These are phyloP conservation scores for Cotoneaster glaucophyllus DNA, from an alignment of 306 rosid genomes.

Conservation along the genomic window DNA sequence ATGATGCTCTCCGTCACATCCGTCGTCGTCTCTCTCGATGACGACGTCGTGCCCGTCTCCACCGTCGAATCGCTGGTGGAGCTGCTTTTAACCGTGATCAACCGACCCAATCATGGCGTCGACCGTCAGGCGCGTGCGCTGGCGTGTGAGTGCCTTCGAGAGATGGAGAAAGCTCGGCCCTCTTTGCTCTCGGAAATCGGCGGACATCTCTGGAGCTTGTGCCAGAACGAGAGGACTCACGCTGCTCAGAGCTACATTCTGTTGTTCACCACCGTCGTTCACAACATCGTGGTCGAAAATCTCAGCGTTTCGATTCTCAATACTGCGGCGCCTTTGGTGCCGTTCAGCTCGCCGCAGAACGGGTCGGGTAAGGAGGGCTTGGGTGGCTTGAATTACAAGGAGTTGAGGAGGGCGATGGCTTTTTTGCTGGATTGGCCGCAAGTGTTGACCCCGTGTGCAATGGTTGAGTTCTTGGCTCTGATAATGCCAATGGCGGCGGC, in stretches of 20 bases:
- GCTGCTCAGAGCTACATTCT: conserved; percentile 72
- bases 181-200: conserved; percentile 69
- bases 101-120: conserved; percentile 71
- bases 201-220: conserved; percentile 80
- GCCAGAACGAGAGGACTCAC: conserved; percentile 92
- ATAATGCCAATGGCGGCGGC: conserved; percentile 63
- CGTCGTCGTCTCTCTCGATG: conserved; percentile 44
- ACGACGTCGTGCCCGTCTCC: conserved; percentile 12
- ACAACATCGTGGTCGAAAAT: conserved; percentile 42
- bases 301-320: conserved; percentile 55
- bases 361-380: conserved; percentile 18
- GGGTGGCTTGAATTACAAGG: conserved; percentile 57
- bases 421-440: conserved; percentile 89
- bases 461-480: conserved; percentile 75
- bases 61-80: conserved; percentile 50
- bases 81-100: conserved; percentile 50
- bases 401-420: conserved; percentile 73
- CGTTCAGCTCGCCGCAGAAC: conserved; percentile 56
- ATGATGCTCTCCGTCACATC: conserved; percentile 73
- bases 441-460: conserved; percentile 74
- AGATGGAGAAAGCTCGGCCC: conserved; percentile 65
- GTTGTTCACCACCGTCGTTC: conserved; percentile 57
- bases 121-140: conserved; percentile 68
- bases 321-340: conserved; percentile 56
- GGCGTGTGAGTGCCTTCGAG: conserved; percentile 87